Percentiles rank a stretch among this genome's conserved stretches.
Conservation (phyloP, 805 yeast genomes). For the Ascoidea asiatica region DNA sequence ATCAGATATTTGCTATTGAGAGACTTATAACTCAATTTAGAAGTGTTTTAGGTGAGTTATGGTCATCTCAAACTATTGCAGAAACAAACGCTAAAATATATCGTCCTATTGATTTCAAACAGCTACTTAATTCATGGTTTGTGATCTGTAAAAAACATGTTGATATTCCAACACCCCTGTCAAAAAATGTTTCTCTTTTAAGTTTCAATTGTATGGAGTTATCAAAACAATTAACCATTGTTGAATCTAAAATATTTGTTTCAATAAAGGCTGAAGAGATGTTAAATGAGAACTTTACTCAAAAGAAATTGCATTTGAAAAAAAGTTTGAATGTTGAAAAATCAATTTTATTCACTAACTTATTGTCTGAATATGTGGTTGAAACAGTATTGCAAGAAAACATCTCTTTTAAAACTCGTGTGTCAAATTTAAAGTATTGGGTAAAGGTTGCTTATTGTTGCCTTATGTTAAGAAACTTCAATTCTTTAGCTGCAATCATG, state of each 20-base stretch:
- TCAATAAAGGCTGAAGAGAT: conserved; percentile 53
- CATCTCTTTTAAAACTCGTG: conserved; percentile 30
- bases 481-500: conserved; percentile 67
- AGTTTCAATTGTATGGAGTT: conserved; percentile 59
- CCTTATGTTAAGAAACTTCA: conserved; percentile 59
- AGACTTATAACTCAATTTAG: conserved; percentile 38
- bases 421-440: conserved; percentile 52
- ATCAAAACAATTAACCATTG: conserved; percentile 63
- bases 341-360: conserved; percentile 55
- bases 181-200: conserved; percentile 19
- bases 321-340: conserved; percentile 32
- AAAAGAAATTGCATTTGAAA: conserved; percentile 42
- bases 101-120: conserved; percentile 13
- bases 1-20: conserved; percentile 24
- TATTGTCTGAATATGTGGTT: conserved; percentile 56
- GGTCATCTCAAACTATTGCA: conserved; percentile 13
- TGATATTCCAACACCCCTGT: neutral
- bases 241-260: conserved; percentile 57
- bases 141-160: conserved; percentile 33
- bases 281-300: conserved; percentile 47
- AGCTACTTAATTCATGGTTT: conserved; percentile 35
- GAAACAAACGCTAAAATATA: conserved; percentile 4
- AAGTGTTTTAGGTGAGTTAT: conserved; percentile 24
- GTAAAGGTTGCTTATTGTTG: conserved; percentile 61
- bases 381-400: conserved; percentile 52